phyloP scores from a whole-genome alignment of 371 early-diverging fungal species.

The Mortierella sp. region DNA sequence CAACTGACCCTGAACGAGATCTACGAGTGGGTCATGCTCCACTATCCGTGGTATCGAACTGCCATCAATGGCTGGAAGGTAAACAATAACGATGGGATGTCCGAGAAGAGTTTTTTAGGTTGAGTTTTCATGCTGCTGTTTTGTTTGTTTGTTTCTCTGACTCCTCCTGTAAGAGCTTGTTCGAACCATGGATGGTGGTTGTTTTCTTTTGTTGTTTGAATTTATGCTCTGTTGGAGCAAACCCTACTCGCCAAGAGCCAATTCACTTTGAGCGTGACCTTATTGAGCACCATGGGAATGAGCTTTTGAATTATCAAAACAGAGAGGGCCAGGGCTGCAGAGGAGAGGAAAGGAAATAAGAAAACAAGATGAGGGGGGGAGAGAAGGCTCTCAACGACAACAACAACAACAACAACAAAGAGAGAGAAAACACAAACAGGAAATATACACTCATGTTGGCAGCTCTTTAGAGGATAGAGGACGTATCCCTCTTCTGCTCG shows the following conservation, averaged over 20 bases:
- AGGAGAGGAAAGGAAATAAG: neutral
- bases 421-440: constrained; percentile 4
- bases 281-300: constrained; percentile 45
- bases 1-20: constrained; percentile 93
- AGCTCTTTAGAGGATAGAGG: too few species aligned
- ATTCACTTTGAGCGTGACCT: constrained; percentile 33
- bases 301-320: constrained; percentile 1
- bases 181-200: neutral
- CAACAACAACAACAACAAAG: neutral
- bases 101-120: constrained; percentile 5
- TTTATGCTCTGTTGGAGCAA: constrained; percentile 26
- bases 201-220: constrained; percentile 18
- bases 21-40: constrained; percentile 90
- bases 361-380: neutral
- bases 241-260: constrained; percentile 44
- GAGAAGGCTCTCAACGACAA: constrained; percentile 4
- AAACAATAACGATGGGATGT: constrained; percentile 25
- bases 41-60: constrained; percentile 83
- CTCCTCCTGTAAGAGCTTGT: neutral
- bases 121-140: neutral
- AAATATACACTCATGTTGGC: neutral
- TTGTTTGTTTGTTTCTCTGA: neutral
- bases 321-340: neutral
- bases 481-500: too few species aligned
- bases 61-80: constrained; percentile 91